A percentile compares a stretch with the other conserved stretches of the same genome.
These are phyloP conservation scores for Pelargonium citronellum DNA, from an alignment of 441 rosid species.

Conservation along the genomic window DNA sequence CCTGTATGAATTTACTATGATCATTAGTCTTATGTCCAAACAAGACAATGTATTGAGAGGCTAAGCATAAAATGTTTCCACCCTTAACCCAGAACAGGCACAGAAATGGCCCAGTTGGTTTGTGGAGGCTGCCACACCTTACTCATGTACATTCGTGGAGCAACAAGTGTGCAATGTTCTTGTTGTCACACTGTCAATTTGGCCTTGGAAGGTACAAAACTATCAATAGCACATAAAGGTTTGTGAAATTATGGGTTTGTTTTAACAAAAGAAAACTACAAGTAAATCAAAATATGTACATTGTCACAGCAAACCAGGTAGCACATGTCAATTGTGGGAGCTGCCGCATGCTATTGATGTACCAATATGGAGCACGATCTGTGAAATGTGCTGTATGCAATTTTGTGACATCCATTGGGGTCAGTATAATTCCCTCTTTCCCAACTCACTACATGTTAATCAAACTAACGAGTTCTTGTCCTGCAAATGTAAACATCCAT, in stretches of 20 bases:
- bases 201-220: constrained; percentile 67
- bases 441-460: not conserved
- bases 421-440: constrained; percentile 29
- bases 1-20: not conserved
- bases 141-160: constrained; percentile 95
- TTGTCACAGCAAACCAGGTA: constrained; percentile 77
- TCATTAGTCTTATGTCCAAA: not conserved
- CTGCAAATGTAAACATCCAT: not conserved
- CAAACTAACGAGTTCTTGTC: not conserved
- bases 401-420: constrained; percentile 84
- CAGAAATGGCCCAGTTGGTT: constrained; percentile 95
- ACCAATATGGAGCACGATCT: constrained; percentile 85
- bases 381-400: constrained; percentile 96
- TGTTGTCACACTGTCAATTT: constrained; percentile 94
- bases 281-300: constrained; percentile 3
- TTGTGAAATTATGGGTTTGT: no score
- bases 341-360: constrained; percentile 93
- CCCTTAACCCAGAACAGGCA: constrained; percentile 44
- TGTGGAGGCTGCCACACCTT: constrained; percentile 98
- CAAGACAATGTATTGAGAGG: not conserved
- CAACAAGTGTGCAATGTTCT: constrained; percentile 95
- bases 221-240: not conserved
- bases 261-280: not conserved
- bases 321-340: constrained; percentile 93
- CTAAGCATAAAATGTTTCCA: not conserved